These are phyloP conservation scores for Leishmania mexicana DNA, from an alignment of 208 protist species.

Conservation along the genomic window DNA sequence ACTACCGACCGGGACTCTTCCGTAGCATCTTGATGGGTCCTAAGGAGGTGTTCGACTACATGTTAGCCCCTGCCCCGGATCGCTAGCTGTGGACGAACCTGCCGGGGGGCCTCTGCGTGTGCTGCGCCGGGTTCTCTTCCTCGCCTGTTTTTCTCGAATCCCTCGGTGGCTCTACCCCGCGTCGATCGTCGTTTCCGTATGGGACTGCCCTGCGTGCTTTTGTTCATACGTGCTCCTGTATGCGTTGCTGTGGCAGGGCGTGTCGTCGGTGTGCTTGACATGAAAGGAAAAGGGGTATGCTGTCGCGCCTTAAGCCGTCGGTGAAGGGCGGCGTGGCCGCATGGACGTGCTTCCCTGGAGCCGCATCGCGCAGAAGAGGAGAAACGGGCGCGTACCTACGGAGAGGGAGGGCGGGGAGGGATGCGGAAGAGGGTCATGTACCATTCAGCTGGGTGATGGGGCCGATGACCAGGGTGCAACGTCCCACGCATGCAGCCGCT, in stretches of 20 bases:
- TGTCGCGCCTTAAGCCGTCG: background rate
- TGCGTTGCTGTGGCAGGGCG: background rate
- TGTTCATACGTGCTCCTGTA: background rate
- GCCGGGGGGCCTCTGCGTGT: background rate
- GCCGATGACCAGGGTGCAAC: background rate
- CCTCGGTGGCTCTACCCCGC: background rate
- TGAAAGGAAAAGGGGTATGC: background rate
- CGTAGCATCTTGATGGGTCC: slow-evolving; percentile 74
- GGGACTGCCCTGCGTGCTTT: background rate
- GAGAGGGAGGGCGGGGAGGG: background rate
- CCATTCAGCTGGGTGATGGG: background rate
- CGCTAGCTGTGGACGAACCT: background rate
- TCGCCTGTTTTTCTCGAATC: background rate
- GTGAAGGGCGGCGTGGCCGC: background rate
- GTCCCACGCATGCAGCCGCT: background rate
- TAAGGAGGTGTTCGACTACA: slow-evolving; percentile 84
- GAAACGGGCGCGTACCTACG: background rate
- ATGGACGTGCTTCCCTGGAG: background rate
- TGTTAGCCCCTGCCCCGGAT: slow-evolving; percentile 49
- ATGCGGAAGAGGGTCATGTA: background rate
- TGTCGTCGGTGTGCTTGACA: background rate
- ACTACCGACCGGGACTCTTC: slow-evolving; percentile 47
- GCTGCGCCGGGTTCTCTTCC: background rate
- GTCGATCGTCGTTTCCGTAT: background rate
- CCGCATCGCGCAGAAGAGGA: background rate